Evolutionary conservation across 2,329 filamentous ascomycete species (phyloP).

Genomic region (Exserohilum rostratum): DNA sequence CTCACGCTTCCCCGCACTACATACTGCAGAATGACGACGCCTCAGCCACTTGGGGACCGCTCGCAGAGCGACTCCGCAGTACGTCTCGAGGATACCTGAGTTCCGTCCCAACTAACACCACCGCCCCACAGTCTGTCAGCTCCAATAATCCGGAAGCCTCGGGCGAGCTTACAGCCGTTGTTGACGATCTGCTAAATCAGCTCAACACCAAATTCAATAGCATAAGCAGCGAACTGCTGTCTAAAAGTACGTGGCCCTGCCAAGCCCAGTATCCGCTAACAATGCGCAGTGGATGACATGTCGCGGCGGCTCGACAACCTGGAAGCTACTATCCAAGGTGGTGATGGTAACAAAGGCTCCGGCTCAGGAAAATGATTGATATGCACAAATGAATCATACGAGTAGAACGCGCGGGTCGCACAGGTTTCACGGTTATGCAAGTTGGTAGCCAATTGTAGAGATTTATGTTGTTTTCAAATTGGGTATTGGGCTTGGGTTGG

Average conservation of each 20-base stretch:
- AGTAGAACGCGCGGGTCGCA: not conserved
- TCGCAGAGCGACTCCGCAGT: conserved; percentile 30
- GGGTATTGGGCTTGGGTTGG: conserved; percentile 6
- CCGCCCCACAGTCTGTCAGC: conserved; percentile 19
- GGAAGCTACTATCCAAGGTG: conserved; percentile 72
- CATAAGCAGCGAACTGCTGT: conserved; percentile 84
- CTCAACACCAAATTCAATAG: conserved; percentile 84
- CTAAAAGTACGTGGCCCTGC: conserved; percentile 70
- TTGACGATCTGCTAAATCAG: conserved; percentile 86
- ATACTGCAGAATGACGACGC: conserved; percentile 26
- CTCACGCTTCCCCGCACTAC: not conserved
- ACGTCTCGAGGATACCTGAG: conserved; percentile 9
- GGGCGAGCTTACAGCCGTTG: conserved; percentile 74
- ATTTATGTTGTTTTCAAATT: conserved; percentile 2
- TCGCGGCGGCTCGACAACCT: conserved; percentile 82
- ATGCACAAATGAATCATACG: no score
- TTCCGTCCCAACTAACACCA: not conserved
- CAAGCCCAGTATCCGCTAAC: not conserved
- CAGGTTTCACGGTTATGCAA: not conserved
- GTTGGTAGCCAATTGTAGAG: not conserved
- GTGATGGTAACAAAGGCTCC: conserved; percentile 48
- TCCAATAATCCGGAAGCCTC: conserved; percentile 35
- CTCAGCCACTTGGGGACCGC: conserved; percentile 28
- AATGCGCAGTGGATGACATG: conserved; percentile 85
- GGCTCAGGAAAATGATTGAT: conserved; percentile 30